Percentiles rank a stretch among this genome's conserved stretches.
Conservation (phyloP, 2,329 filamentous ascomycete genomes). For the Penicillium sp. region DNA sequence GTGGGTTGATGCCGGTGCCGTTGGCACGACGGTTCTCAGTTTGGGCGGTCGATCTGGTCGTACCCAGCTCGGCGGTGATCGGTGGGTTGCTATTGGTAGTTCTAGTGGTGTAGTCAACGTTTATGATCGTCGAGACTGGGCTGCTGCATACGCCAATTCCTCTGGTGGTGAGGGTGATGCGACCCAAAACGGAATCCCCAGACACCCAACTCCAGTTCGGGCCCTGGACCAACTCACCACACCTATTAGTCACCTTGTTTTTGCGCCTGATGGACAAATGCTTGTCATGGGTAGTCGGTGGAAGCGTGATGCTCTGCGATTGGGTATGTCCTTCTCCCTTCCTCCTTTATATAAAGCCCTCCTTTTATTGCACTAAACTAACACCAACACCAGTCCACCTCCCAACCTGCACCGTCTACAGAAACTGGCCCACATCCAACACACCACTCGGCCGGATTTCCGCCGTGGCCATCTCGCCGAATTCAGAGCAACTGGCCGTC, state of each 20-base stretch:
- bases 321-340: constrained; percentile 52
- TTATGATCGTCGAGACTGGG: constrained; percentile 78
- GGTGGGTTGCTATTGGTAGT: constrained; percentile 88
- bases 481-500: constrained; percentile 75
- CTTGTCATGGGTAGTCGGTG: constrained; percentile 82
- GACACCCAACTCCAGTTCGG: constrained; percentile 71
- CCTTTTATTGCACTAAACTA: constrained; percentile 3
- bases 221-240: constrained; percentile 86
- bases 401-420: constrained; percentile 89
- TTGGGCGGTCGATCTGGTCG: constrained; percentile 62
- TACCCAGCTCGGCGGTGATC: constrained; percentile 67
- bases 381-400: constrained; percentile 67
- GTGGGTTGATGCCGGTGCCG: constrained; percentile 89
- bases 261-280: constrained; percentile 88
- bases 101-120: constrained; percentile 89
- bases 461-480: constrained; percentile 68
- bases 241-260: constrained; percentile 75
- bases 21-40: constrained; percentile 80
- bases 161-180: constrained; percentile 8
- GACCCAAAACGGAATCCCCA: constrained; percentile 57
- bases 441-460: constrained; percentile 87
- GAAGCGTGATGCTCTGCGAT: constrained; percentile 84
- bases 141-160: constrained; percentile 41
- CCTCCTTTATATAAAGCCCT: not conserved
- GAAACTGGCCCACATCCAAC: constrained; percentile 92